phyloP scores from a whole-genome alignment of 345 rosid genomes.

The Hibiscus syriacus region DNA sequence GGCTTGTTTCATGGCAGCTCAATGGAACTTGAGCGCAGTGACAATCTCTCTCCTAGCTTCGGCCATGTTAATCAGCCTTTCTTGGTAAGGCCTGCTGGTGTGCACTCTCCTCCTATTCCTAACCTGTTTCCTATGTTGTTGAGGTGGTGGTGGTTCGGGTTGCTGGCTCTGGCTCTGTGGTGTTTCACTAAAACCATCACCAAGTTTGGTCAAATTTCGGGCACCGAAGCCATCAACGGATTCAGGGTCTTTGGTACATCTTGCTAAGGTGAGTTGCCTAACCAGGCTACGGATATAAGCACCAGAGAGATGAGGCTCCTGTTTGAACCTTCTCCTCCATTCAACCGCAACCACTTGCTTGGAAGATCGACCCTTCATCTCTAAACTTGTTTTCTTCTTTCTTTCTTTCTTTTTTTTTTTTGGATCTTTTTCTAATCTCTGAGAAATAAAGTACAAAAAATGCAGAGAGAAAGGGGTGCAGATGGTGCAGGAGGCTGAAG shows the following conservation, averaged over 20 bases:
- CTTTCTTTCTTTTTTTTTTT: too few relatives aligned
- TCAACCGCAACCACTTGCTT: conserved; percentile 29
- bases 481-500: conserved; percentile 37
- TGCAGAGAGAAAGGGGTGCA: conserved; percentile 22
- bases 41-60: conserved; percentile 97
- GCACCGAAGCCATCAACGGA: conserved; percentile 19
- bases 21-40: conserved; percentile 81
- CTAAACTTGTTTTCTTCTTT: too few relatives aligned
- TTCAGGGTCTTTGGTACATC: conserved; percentile 31
- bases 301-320: conserved; percentile 52
- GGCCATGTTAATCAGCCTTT: conserved; percentile 93
- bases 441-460: conserved; percentile 41
- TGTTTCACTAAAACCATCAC: conserved; percentile 22
- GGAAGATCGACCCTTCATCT: conserved; percentile 45
- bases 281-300: conserved; percentile 71
- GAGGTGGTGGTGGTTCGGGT: conserved; percentile 36
- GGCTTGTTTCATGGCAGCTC: conserved; percentile 93
- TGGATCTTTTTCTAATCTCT: conserved; percentile 18
- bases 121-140: conserved; percentile 72
- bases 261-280: conserved; percentile 58
- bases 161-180: conserved; percentile 24
- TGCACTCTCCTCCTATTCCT: conserved; percentile 95
- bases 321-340: conserved; percentile 23
- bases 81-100: conserved; percentile 88
- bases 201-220: too few relatives aligned